Base-by-base conservation (phyloP, 495 filamentous ascomycete species). In the Lindgomyces ingoldianus region DNA sequence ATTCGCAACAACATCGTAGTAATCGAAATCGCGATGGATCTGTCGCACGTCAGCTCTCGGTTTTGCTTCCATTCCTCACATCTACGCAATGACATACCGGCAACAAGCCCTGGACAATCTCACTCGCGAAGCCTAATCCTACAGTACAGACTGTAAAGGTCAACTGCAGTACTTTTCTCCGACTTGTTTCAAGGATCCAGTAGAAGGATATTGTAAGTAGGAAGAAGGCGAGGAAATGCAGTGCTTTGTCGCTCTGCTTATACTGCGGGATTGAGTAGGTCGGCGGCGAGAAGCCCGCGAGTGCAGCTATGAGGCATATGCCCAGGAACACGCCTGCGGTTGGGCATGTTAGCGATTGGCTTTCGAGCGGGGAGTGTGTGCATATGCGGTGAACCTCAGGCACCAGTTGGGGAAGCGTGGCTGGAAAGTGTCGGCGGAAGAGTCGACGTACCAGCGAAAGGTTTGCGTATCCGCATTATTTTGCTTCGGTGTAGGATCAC, bases 161-260 rank as follows among this genome's bases (percentile, higher is more conserved):
- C 50, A 96, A 74, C 74, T 98, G 89, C 16, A 96, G 77, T 21
- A 84, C 87, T 60, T 93, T 89, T 29, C 92, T 85, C 50, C 95
- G 89, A 50, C 87, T 86, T 45, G 93, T 92, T 72, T 99, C 94
- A 70, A 96, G 75, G 71, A 96, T 89, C 93, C 93, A 99, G 85
- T 99, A 99, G 83, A 97, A 98, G 6, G 49, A 24, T 4, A 64
- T 21, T 12, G 95, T 93, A 24, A 99, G 79, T 59, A 89, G 68
- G 84, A 97, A 95, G 80, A 99, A 97, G 64, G 89, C 90, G 50
- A 93, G 46, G 71, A 91, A 80, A 75, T 98, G 95, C 25, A 99
- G 85, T 73, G 90, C 79, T 77, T 97, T 96, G 83, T 96, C 92
- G 81, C 93, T 91, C 48, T 76, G 72, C 36, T 68, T 68, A 62